phyloP scores from a whole-genome alignment of 2,329 filamentous ascomycete genomes.

The Penicillium sclerotiorum region DNA sequence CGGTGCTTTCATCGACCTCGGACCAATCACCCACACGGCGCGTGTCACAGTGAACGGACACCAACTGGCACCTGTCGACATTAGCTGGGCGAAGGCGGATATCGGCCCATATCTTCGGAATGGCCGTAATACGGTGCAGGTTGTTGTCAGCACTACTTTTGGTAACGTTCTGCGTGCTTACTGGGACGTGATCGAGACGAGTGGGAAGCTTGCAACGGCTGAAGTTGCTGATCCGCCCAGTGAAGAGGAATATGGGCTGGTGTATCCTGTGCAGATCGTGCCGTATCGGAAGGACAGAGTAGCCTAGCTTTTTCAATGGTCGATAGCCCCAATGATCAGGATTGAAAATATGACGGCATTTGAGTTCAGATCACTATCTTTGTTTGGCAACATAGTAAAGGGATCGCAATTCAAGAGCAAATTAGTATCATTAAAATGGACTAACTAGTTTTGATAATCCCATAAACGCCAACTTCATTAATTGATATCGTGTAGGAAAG shows the following conservation, averaged over 20 bases:
- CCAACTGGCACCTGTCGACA: constrained; percentile 17
- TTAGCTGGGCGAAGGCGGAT: constrained; percentile 13
- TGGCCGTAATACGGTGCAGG: constrained; percentile 11
- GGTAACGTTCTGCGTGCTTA: constrained; percentile 2
- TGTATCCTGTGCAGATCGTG: constrained; percentile 1
- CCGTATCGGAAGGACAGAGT: neutral
- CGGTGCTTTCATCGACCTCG: constrained; percentile 24
- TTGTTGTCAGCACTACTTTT: constrained; percentile 20
- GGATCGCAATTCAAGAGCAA: no score
- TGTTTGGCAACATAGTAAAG: no score
- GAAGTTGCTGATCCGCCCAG: neutral
- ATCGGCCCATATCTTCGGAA: constrained; percentile 11
- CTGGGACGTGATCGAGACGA: constrained; percentile 1
- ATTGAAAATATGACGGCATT: no score
- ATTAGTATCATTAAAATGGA: no score
- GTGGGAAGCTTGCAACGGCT: neutral
- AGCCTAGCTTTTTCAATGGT: neutral
- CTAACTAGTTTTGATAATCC: no score
- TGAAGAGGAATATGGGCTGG: neutral
- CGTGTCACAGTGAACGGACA: constrained; percentile 20
- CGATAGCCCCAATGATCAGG: no score
- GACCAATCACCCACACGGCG: constrained; percentile 16
- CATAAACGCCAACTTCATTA: neutral
- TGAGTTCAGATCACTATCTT: no score
- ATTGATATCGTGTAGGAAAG: neutral